Percentiles rank a stretch among this genome's conserved stretches.
These are phyloP conservation scores for Trypanosoma melophagium DNA, from an alignment of 208 protist genomes.

Conservation along the genomic window DNA sequence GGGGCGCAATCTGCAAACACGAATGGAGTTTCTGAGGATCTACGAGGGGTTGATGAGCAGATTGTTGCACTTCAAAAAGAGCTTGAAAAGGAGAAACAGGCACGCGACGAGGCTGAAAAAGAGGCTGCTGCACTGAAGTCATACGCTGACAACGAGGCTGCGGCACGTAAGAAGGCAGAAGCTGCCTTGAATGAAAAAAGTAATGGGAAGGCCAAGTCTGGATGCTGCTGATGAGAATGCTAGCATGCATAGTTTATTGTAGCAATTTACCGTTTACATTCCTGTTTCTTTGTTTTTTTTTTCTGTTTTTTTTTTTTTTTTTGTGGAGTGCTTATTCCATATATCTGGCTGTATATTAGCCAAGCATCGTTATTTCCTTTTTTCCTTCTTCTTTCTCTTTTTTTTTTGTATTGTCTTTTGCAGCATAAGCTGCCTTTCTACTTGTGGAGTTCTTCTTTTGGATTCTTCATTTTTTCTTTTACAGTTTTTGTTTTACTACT, in stretches of 20 bases:
- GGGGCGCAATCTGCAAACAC: neutral
- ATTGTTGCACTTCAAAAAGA: slow-evolving; percentile 9
- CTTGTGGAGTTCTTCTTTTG: neutral
- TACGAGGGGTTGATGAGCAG: neutral
- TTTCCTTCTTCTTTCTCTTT: neutral
- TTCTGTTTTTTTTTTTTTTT: neutral
- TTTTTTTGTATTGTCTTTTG: neutral
- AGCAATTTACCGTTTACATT: neutral
- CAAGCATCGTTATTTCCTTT: neutral
- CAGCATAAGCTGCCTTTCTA: neutral
- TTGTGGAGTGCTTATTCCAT: neutral
- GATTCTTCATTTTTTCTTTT: neutral
- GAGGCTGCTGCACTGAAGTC: slow-evolving; percentile 22
- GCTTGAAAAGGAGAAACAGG: slow-evolving; percentile 12
- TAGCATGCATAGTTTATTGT: slow-evolving; percentile 1
- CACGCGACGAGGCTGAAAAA: slow-evolving; percentile 11
- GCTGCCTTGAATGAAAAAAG: neutral
- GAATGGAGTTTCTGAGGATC: neutral
- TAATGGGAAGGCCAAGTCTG: slow-evolving; percentile 36
- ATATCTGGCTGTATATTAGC: neutral
- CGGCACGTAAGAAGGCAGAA: neutral
- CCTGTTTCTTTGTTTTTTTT: neutral
- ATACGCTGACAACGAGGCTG: neutral
- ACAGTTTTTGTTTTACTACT: neutral
- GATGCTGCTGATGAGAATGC: slow-evolving; percentile 31